A percentile compares a stretch with the other conserved stretches of the same genome.
These are phyloP conservation scores for Penicillium sp. DNA, from an alignment of 2,329 filamentous ascomycete species.

Conservation along the genomic window DNA sequence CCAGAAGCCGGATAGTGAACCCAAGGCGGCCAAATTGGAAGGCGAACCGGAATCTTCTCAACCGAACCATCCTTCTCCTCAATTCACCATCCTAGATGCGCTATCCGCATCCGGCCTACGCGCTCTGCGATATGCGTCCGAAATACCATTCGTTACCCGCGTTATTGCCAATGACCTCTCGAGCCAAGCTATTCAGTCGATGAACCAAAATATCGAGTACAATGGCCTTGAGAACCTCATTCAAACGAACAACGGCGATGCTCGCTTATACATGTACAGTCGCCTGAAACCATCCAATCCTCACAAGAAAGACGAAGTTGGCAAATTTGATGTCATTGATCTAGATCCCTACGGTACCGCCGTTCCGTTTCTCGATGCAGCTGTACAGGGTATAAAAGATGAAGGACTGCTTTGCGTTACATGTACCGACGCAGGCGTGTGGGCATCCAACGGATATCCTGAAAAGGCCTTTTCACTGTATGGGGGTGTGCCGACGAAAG, in stretches of 20 bases:
- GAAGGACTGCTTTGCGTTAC: conserved; percentile 93
- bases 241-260: conserved; percentile 76
- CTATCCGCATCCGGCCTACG: conserved; percentile 92
- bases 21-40: conserved; percentile 19
- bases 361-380: conserved; percentile 87
- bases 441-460: conserved; percentile 89
- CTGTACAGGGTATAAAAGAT: conserved; percentile 83
- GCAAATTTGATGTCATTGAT: conserved; percentile 91
- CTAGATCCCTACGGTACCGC: conserved; percentile 96
- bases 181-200: conserved; percentile 74
- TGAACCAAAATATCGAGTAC: conserved; percentile 82
- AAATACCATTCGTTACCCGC: conserved; percentile 81
- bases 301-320: conserved; percentile 44
- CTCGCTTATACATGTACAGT: conserved; percentile 88
- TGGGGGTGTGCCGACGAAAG: conserved; percentile 85
- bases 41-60: conserved; percentile 23
- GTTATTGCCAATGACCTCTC: conserved; percentile 92
- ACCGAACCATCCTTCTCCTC: conserved; percentile 42
- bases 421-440: conserved; percentile 94
- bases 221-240: conserved; percentile 77
- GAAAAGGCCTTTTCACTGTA: conserved; percentile 96
- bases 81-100: conserved; percentile 89
- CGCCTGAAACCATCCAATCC: conserved; percentile 54
- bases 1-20: conserved; percentile 27
- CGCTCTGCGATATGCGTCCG: conserved; percentile 87